Evolutionary conservation across 768 basidiomycete species (phyloP).

Genomic region (Cystobasidiopsis lactophilus): DNA sequence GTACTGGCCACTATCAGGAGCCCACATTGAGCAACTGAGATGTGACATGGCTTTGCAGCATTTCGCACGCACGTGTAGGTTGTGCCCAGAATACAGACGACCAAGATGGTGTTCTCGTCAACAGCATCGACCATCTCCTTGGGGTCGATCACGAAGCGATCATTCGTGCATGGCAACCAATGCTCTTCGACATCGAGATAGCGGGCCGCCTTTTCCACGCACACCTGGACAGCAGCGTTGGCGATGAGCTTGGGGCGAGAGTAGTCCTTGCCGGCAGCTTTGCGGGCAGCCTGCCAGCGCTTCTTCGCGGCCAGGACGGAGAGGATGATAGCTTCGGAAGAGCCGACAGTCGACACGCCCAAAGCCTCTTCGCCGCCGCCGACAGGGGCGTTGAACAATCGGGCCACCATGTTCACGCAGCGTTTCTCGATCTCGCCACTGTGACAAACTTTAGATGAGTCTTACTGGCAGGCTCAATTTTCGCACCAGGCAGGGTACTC

Average conservation of each 20-base stretch:
- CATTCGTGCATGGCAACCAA: conserved; percentile 20
- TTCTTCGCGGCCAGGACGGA: conserved; percentile 21
- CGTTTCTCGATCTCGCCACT: conserved; percentile 17
- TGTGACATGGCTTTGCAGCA: no score
- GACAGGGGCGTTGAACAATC: conserved; percentile 19
- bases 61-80: no score
- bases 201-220: conserved; percentile 23
- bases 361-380: conserved; percentile 16
- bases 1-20: conserved; percentile 17
- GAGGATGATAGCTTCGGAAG: conserved; percentile 22
- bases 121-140: conserved; percentile 22
- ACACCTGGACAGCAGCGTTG: conserved; percentile 12
- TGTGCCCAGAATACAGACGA: conserved; percentile 20
- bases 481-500: no score
- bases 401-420: conserved; percentile 19
- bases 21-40: no score
- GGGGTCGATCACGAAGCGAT: conserved; percentile 22
- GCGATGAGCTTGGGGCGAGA: conserved; percentile 22
- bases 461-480: no score
- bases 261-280: conserved; percentile 15
- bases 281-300: conserved; percentile 17
- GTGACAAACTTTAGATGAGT: no score
- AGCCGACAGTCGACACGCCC: conserved; percentile 19
- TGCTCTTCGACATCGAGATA: conserved; percentile 22
- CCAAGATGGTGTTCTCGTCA: conserved; percentile 24